These are phyloP conservation scores for Spiraea crenata DNA, from an alignment of 331 rosid genomes.

Conservation along the genomic window DNA sequence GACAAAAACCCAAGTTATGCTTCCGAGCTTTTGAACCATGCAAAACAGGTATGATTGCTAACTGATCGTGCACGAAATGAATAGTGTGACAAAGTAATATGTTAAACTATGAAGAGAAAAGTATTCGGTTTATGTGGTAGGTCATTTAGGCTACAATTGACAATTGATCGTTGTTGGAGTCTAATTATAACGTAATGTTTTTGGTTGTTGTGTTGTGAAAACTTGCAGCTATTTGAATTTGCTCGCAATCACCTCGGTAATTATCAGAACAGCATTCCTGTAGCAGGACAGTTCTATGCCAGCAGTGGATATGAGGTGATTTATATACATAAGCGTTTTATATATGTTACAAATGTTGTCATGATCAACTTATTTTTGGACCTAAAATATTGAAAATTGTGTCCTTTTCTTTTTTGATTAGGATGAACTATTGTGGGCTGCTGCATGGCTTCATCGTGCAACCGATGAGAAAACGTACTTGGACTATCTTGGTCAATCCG, in stretches of 20 bases:
- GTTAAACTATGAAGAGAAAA: too few species aligned
- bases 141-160: too few species aligned
- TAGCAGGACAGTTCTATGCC: conserved; percentile 33
- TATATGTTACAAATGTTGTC: neutral
- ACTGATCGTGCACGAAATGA: neutral
- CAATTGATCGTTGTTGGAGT: too few species aligned
- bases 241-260: conserved; percentile 34
- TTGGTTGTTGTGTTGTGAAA: neutral
- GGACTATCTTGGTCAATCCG: conserved; percentile 26
- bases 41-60: conserved; percentile 31
- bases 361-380: neutral
- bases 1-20: conserved; percentile 18
- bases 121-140: too few species aligned
- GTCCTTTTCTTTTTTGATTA: neutral
- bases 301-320: conserved; percentile 62
- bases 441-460: conserved; percentile 67
- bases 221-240: conserved; percentile 49
- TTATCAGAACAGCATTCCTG: conserved; percentile 40
- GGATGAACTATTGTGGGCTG: conserved; percentile 71
- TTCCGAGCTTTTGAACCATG: conserved; percentile 33
- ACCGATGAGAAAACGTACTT: conserved; percentile 27
- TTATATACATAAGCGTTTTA: neutral
- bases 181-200: too few species aligned
- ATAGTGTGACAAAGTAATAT: too few species aligned
- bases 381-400: neutral